A percentile compares a stretch with the other conserved stretches of the same genome.
These are phyloP conservation scores for Ophiostoma angusticollis DNA, from an alignment of 2,329 filamentous ascomycete species.

Conservation along the genomic window DNA sequence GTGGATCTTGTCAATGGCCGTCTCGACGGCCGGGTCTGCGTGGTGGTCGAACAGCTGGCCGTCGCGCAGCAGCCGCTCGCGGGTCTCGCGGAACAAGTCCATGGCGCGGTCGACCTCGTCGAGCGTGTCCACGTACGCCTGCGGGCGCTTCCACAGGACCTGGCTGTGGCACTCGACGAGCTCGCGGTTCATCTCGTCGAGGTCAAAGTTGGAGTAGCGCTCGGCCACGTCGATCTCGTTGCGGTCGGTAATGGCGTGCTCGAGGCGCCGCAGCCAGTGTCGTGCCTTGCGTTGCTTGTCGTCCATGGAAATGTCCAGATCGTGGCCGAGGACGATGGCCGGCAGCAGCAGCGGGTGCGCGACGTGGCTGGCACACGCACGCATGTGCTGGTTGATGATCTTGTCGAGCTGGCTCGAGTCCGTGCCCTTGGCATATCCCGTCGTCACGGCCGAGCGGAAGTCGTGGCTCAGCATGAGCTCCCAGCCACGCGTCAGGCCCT, in stretches of 20 bases:
- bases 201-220: constrained; percentile 40
- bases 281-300: constrained; percentile 50
- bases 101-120: constrained; percentile 13
- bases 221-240: constrained; percentile 45
- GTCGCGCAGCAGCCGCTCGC: constrained; percentile 3
- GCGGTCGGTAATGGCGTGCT: constrained; percentile 48
- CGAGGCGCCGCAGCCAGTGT: constrained; percentile 47
- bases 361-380: constrained; percentile 34
- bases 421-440: constrained; percentile 50
- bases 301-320: constrained; percentile 42
- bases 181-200: constrained; percentile 48
- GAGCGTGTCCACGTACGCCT: constrained; percentile 34
- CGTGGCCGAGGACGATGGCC: constrained; percentile 44
- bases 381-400: constrained; percentile 34
- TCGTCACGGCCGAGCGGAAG: constrained; percentile 41
- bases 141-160: constrained; percentile 29
- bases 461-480: constrained; percentile 50
- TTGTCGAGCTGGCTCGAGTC: constrained; percentile 39
- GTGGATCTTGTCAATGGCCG: constrained; percentile 33
- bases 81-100: constrained; percentile 10
- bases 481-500: constrained; percentile 50
- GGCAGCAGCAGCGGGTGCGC: constrained; percentile 48
- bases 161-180: constrained; percentile 46
- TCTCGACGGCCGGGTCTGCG: constrained; percentile 16
- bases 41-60: constrained; percentile 1